Conservation (phyloP, 169 alveolate species). For the Plasmodium fragile region DNA sequence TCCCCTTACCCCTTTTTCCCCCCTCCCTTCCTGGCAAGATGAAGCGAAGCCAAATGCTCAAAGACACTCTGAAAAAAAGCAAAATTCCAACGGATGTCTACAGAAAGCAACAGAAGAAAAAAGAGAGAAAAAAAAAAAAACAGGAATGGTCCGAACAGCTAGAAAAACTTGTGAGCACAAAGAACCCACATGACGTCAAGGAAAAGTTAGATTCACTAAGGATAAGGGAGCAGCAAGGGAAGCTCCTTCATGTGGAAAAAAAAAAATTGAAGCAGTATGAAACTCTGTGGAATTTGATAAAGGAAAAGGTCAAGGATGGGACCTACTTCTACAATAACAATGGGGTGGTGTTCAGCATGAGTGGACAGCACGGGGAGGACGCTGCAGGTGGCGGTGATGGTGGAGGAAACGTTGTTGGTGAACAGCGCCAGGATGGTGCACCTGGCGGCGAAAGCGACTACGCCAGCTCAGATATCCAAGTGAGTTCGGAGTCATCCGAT, state of each 20-base stretch:
- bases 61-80: slow-evolving; percentile 24
- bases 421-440: background rate
- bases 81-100: slow-evolving; percentile 54
- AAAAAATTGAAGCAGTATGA: slow-evolving; percentile 65
- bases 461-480: background rate
- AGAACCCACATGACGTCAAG: slow-evolving; percentile 55
- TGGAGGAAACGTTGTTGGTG: background rate
- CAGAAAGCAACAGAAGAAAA: slow-evolving; percentile 64
- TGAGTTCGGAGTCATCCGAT: background rate
- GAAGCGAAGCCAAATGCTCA: slow-evolving; percentile 12
- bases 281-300: slow-evolving; percentile 69
- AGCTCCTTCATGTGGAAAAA: slow-evolving; percentile 54
- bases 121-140: slow-evolving; percentile 57
- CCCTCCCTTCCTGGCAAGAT: background rate
- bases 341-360: slow-evolving; percentile 38
- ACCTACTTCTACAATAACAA: slow-evolving; percentile 47
- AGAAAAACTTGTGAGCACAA: slow-evolving; percentile 62
- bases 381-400: background rate
- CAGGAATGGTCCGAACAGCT: slow-evolving; percentile 48
- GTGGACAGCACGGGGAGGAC: slow-evolving; percentile 4
- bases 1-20: too few species aligned
- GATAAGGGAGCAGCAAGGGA: slow-evolving; percentile 69
- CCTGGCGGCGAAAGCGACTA: background rate
- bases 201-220: slow-evolving; percentile 54
- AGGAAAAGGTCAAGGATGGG: slow-evolving; percentile 56